These are phyloP conservation scores for Colletotrichum eremochloae DNA, from an alignment of 2,329 filamentous ascomycete species.

Conservation along the genomic window DNA sequence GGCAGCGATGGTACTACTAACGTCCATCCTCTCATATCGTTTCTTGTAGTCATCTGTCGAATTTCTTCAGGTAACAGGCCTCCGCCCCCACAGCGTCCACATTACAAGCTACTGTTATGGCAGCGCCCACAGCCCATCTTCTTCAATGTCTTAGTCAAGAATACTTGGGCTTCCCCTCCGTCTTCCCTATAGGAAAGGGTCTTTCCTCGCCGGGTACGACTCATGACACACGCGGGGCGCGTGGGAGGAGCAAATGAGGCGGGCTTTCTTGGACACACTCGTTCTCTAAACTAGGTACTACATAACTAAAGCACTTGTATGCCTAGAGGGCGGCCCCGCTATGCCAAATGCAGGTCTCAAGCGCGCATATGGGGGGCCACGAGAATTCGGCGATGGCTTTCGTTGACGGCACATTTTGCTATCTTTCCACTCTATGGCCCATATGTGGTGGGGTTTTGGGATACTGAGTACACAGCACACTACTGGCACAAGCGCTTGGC, in stretches of 20 bases:
- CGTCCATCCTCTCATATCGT: background rate
- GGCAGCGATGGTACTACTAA: background rate
- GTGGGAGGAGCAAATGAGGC: background rate
- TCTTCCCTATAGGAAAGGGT: background rate
- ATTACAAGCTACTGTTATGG: background rate
- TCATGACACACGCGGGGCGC: background rate
- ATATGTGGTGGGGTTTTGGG: conserved; percentile 2
- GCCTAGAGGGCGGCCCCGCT: conserved; percentile 9
- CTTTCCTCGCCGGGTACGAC: background rate
- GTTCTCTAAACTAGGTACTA: background rate
- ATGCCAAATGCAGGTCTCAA: conserved; percentile 17
- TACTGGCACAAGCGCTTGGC: background rate
- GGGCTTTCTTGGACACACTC: background rate
- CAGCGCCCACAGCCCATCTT: background rate
- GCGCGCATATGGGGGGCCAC: conserved; percentile 13
- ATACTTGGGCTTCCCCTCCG: background rate
- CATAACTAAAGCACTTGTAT: too few relatives aligned
- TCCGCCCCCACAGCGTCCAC: conserved; percentile 1
- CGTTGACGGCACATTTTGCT: conserved; percentile 15
- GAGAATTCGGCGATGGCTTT: background rate
- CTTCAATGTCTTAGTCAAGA: conserved; percentile 2
- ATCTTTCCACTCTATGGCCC: conserved; percentile 23
- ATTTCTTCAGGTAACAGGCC: too few relatives aligned
- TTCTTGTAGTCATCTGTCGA: background rate
- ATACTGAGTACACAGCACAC: background rate